Percentiles rank a stretch among this genome's conserved stretches.
Conservation (phyloP, 2,329 filamentous ascomycete species). For the Aspergillus sp. region DNA sequence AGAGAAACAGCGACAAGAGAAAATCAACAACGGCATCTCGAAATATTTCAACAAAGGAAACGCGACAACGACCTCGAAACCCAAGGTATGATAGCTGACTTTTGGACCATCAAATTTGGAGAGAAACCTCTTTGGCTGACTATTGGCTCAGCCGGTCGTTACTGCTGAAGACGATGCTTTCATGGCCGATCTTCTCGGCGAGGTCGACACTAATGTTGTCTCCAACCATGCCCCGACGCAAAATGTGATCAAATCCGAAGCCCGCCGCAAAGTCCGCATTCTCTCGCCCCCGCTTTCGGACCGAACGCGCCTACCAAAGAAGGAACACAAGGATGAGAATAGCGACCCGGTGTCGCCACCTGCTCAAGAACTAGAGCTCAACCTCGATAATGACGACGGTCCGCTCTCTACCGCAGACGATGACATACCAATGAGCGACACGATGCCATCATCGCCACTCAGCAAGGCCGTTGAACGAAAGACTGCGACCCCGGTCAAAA, state of each 20-base stretch:
- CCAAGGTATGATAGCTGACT: conserved; percentile 63
- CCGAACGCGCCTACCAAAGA: conserved; percentile 52
- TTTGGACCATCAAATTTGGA: background rate
- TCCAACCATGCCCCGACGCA: conserved; percentile 54
- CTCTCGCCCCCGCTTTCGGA: conserved; percentile 69
- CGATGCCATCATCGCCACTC: conserved; percentile 81
- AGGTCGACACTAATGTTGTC: conserved; percentile 77
- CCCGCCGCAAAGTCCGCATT: conserved; percentile 74
- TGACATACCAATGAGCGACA: conserved; percentile 80
- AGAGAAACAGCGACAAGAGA: conserved; percentile 78
- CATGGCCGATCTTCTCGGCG: conserved; percentile 76
- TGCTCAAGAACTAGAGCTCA: conserved; percentile 37
- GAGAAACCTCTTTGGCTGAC: conserved; percentile 6
- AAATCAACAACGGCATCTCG: conserved; percentile 86
- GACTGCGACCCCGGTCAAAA: conserved; percentile 52
- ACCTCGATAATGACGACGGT: conserved; percentile 57
- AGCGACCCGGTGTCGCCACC: conserved; percentile 45
- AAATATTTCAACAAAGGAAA: conserved; percentile 88
- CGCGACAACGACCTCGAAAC: conserved; percentile 61
- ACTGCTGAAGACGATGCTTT: conserved; percentile 89
- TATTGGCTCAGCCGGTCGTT: conserved; percentile 59
- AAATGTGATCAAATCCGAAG: conserved; percentile 68
- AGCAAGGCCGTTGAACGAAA: conserved; percentile 75
- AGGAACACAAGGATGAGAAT: conserved; percentile 44
- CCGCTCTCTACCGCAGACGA: conserved; percentile 60